Conservation (phyloP, 306 rosid species). For the Delonix regia region DNA sequence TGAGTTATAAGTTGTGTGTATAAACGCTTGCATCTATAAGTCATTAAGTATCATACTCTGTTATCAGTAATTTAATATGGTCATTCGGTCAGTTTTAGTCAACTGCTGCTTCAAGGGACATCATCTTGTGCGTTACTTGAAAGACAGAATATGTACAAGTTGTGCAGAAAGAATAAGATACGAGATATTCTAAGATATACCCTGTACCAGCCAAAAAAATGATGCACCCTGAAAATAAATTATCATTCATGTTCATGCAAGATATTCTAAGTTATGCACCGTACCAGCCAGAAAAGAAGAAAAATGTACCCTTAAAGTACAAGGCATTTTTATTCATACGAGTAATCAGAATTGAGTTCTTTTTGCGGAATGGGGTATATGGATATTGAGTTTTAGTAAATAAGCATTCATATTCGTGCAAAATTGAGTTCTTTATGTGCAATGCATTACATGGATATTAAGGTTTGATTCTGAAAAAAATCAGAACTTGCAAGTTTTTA, state of each 20-base stretch:
- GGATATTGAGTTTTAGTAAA: neutral
- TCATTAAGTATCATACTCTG: conserved; percentile 2
- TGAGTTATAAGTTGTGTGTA: conserved; percentile 8
- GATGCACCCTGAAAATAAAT: neutral
- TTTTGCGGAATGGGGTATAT: neutral
- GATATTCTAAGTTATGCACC: neutral
- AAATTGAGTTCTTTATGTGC: neutral
- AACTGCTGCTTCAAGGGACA: conserved; percentile 22
- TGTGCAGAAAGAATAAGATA: neutral
- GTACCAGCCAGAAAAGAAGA: neutral
- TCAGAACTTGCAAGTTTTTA: conserved; percentile 4
- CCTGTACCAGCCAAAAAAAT: neutral
- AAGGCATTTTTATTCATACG: neutral
- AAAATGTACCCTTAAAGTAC: neutral
- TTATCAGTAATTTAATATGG: neutral
- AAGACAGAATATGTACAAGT: conserved; percentile 8
- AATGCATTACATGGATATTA: neutral
- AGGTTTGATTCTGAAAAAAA: neutral
- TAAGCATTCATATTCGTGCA: neutral
- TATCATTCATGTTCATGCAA: neutral
- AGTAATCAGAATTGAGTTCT: neutral
- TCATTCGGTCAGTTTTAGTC: neutral
- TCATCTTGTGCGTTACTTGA: neutral
- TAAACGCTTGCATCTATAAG: neutral
- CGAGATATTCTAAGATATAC: neutral